Percentiles rank a stretch among this genome's conserved stretches.
Evolutionary conservation across 495 filamentous ascomycete genomes (phyloP).

Genomic region (Xylaria telfairii): DNA sequence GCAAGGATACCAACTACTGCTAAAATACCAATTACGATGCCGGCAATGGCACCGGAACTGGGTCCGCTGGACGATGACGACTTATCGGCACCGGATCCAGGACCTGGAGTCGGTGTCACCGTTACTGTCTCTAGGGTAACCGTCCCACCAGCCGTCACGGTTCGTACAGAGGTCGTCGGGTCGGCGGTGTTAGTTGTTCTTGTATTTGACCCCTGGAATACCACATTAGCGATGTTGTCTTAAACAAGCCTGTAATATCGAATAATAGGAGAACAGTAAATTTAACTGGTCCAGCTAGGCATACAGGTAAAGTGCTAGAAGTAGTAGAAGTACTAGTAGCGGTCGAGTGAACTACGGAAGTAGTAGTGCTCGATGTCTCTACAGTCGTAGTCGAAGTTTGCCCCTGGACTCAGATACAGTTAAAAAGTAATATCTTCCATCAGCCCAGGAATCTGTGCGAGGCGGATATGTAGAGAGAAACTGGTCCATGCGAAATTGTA

Average conservation of each 20-base stretch:
- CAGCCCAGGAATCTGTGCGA: background rate
- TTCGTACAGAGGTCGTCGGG: conserved; percentile 40
- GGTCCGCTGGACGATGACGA: conserved; percentile 32
- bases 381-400: conserved; percentile 39
- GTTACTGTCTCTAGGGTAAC: conserved; percentile 48
- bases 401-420: conserved; percentile 40
- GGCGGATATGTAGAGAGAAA: background rate
- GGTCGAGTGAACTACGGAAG: conserved; percentile 9
- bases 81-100: conserved; percentile 28
- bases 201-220: conserved; percentile 18
- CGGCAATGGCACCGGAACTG: conserved; percentile 44
- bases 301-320: conserved; percentile 34
- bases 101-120: conserved; percentile 33
- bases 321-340: conserved; percentile 3
- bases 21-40: conserved; percentile 51
- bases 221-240: background rate
- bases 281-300: conserved; percentile 33
- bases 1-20: conserved; percentile 36
- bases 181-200: conserved; percentile 1
- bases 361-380: conserved; percentile 33
- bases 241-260: background rate
- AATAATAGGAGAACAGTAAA: conserved; percentile 10
- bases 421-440: conserved; percentile 28
- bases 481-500: background rate
- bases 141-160: conserved; percentile 49